phyloP scores from a whole-genome alignment of 1,284 basidiomycete species.

The Takashimella koratensis region DNA sequence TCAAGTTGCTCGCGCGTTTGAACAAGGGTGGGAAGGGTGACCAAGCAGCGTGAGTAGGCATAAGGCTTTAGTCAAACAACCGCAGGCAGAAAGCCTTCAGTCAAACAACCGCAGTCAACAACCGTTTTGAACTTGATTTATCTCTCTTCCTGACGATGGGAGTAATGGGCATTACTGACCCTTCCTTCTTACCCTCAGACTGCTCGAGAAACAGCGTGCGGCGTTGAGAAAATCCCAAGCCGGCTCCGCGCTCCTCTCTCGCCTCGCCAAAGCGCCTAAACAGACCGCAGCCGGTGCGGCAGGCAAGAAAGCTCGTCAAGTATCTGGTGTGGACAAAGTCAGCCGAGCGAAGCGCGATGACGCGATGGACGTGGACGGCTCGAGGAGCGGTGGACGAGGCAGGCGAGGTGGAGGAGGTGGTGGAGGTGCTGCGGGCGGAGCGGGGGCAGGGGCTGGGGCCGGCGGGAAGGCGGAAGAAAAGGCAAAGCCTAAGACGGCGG shows the following conservation, averaged over 20 bases:
- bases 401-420: conserved; percentile 1
- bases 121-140: not conserved
- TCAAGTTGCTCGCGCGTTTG: conserved; percentile 32
- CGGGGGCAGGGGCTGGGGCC: not conserved
- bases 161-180: not conserved
- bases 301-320: not conserved
- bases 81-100: no score
- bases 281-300: conserved; percentile 10
- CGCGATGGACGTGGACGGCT: not conserved
- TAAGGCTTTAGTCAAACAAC: no score
- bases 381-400: not conserved
- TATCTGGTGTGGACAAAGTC: not conserved
- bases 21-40: conserved; percentile 23
- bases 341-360: not conserved
- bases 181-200: conserved; percentile 15
- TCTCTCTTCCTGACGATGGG: not conserved
- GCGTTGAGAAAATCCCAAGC: conserved; percentile 23
- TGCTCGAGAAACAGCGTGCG: conserved; percentile 39
- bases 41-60: not conserved
- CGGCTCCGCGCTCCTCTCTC: conserved; percentile 32
- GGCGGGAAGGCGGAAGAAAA: conserved; percentile 10
- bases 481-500: conserved; percentile 35
- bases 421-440: no score
- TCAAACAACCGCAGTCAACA: no score
- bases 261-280: conserved; percentile 18